A percentile compares a stretch with the other conserved stretches of the same genome.
Evolutionary conservation across 139 green algal genomes (phyloP).

Genomic region (Medakamo hakoo): DNA sequence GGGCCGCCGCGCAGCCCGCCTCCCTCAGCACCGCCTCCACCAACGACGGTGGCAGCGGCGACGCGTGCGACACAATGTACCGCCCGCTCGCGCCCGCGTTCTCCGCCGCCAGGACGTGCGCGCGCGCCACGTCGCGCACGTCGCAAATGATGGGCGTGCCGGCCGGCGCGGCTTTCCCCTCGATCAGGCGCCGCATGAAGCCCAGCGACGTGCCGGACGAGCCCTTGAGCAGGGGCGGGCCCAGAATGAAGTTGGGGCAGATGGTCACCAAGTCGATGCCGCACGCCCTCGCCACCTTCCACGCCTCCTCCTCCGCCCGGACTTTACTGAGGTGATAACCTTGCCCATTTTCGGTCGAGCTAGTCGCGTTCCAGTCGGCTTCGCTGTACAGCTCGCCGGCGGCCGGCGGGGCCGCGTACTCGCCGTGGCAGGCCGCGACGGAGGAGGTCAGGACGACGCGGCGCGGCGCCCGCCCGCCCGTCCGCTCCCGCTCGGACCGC

Average conservation of each 20-base stretch:
- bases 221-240: conserved; percentile 19
- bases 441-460: conserved; percentile 51
- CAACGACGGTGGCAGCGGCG: conserved; percentile 1
- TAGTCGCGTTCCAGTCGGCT: conserved; percentile 57
- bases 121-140: conserved; percentile 31
- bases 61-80: conserved; percentile 23
- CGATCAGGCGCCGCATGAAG: conserved; percentile 19
- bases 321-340: conserved; percentile 31
- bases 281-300: conserved; percentile 27
- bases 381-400: conserved; percentile 34
- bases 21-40: conserved; percentile 15
- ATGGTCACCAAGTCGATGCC: conserved; percentile 49
- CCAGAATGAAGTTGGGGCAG: conserved; percentile 57
- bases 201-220: conserved; percentile 15
- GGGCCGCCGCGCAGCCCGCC: background rate
- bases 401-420: conserved; percentile 21
- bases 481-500: too few species aligned
- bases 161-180: conserved; percentile 6
- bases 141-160: conserved; percentile 21
- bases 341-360: conserved; percentile 25
- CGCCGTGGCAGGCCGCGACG: conserved; percentile 31
- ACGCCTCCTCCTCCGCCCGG: conserved; percentile 45
- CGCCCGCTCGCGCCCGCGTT: conserved; percentile 13
- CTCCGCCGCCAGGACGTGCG: conserved; percentile 27
- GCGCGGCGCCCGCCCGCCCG: conserved; percentile 19